phyloP scores from a whole-genome alignment of 1,284 basidiomycete genomes.

The Naganishia liquefaciens region DNA sequence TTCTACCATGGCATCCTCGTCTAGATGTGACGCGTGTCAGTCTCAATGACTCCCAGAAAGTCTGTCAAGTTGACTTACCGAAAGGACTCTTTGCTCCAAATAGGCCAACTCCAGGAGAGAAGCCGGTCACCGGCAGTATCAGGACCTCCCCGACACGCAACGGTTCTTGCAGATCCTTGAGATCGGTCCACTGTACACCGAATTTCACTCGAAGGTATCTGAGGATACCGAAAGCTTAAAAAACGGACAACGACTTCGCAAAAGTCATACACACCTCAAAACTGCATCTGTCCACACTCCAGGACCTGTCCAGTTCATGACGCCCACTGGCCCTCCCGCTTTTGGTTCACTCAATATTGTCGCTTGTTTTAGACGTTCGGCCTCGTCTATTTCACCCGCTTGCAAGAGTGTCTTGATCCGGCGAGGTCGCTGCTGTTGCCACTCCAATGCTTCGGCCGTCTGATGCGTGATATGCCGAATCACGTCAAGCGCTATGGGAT shows the following conservation, averaged over 20 bases:
- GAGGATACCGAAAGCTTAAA: not conserved
- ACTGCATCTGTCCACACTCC: constrained; percentile 45
- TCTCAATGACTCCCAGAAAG: not conserved
- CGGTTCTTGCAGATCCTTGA: constrained; percentile 45
- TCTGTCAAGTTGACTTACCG: constrained; percentile 37
- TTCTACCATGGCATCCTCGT: constrained; percentile 49
- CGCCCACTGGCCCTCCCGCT: constrained; percentile 49
- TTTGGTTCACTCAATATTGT: constrained; percentile 38
- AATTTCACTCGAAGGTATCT: constrained; percentile 48
- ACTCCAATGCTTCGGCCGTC: constrained; percentile 44
- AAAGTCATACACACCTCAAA: constrained; percentile 12
- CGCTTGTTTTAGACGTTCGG: constrained; percentile 36
- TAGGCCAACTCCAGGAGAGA: constrained; percentile 53
- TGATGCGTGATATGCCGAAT: constrained; percentile 37
- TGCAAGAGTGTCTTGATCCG: constrained; percentile 36
- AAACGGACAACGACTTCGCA: not conserved
- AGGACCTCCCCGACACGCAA: constrained; percentile 52
- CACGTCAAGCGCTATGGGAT: constrained; percentile 37
- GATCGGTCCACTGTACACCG: constrained; percentile 49
- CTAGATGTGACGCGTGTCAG: constrained; percentile 29
- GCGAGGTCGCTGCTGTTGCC: constrained; percentile 39
- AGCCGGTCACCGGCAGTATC: constrained; percentile 54
- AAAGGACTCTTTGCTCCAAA: constrained; percentile 43
- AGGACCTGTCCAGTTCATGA: constrained; percentile 54
- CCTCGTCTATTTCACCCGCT: constrained; percentile 38